phyloP scores from a whole-genome alignment of 2,329 filamentous ascomycete species.

The Chaetomium sp. region DNA sequence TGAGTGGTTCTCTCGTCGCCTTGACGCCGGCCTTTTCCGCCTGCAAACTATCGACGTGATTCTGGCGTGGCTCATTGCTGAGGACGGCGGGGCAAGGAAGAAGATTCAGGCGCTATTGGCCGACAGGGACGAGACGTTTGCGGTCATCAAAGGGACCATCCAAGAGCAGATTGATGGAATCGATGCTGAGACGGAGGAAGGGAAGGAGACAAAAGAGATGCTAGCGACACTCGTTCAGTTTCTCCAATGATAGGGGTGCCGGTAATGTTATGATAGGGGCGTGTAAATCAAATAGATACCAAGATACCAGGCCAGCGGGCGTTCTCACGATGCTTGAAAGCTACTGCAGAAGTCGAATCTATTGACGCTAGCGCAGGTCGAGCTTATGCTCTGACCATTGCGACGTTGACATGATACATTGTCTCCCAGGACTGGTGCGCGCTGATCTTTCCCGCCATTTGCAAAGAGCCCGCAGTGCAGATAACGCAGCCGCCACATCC shows the following conservation, averaged over 20 bases:
- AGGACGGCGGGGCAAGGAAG: conserved; percentile 74
- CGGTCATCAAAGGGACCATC: conserved; percentile 66
- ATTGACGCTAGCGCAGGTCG: not conserved
- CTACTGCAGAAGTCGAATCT: not conserved
- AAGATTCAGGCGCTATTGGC: conserved; percentile 66
- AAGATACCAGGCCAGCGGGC: conserved; percentile 25
- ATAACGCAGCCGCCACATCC: not conserved
- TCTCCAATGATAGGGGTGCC: conserved; percentile 39
- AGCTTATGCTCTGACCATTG: not conserved
- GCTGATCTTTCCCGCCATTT: not conserved
- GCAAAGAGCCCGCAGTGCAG: not conserved
- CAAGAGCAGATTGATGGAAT: conserved; percentile 59
- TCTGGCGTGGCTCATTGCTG: conserved; percentile 87
- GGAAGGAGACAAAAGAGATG: conserved; percentile 61
- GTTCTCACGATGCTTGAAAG: not conserved
- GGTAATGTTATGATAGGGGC: conserved; percentile 11
- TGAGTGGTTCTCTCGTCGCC: conserved; percentile 71
- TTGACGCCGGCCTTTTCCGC: conserved; percentile 83
- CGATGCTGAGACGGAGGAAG: conserved; percentile 55
- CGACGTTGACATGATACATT: not conserved
- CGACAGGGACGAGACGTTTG: conserved; percentile 67
- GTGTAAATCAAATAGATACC: conserved; percentile 25
- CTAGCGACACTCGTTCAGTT: conserved; percentile 55
- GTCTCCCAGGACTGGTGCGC: not conserved
- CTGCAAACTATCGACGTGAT: conserved; percentile 83